These are phyloP conservation scores for Harrya chromipes DNA, from an alignment of 768 basidiomycete genomes.

Conservation along the genomic window DNA sequence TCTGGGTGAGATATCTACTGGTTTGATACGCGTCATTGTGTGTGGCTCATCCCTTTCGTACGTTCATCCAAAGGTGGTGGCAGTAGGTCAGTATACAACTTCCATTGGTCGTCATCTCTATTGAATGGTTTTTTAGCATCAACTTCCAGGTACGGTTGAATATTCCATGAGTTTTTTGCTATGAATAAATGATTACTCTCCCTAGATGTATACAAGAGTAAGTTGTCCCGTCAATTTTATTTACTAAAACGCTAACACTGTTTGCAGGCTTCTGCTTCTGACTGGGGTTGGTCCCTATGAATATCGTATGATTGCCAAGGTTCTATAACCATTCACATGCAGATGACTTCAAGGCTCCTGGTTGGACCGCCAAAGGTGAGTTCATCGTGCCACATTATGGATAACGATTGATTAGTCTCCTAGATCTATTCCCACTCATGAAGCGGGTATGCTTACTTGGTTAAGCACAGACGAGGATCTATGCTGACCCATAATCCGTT, in stretches of 20 bases:
- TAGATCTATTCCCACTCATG: conserved; percentile 70
- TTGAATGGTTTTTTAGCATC: conserved; percentile 41
- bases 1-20: conserved; percentile 36
- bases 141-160: conserved; percentile 51
- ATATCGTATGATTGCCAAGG: not conserved
- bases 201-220: conserved; percentile 63
- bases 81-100: conserved; percentile 43
- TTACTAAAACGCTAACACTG: not conserved
- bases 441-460: conserved; percentile 44
- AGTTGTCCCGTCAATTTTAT: not conserved
- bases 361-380: conserved; percentile 63
- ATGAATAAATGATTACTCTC: not conserved
- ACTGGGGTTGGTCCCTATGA: conserved; percentile 51
- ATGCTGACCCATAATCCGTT: not conserved
- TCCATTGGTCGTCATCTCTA: not conserved
- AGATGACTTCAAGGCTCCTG: conserved; percentile 73
- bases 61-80: conserved; percentile 41
- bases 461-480: not conserved
- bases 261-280: conserved; percentile 60
- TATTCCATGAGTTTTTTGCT: not conserved
- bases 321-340: not conserved
- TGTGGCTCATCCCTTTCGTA: not conserved
- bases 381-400: not conserved
- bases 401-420: conserved; percentile 1
- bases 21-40: not conserved